Evolutionary conservation across 2,329 filamentous ascomycete species (phyloP), one percentile per base, ranked within the genome.

Genomic region (Fusarium keratoplasticum): DNA sequence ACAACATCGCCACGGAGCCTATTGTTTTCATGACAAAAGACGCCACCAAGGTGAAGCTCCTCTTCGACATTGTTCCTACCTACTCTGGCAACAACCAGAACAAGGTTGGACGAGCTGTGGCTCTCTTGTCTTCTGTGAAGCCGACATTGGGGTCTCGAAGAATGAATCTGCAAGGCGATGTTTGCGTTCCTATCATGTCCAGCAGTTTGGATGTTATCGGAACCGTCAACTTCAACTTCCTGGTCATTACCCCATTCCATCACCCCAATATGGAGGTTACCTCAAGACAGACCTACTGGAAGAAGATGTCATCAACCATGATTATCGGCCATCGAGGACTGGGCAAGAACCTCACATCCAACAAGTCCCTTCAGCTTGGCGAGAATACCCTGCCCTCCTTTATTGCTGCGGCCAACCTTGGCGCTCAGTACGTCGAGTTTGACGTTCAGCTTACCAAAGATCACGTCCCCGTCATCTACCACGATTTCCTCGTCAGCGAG

Each of bases 371-470:
- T 36, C 97, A 99, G 81, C 87, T 99, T 1, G 97, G 96, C 69
- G 96, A 99, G 83, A 99, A 99, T 82, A 99, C 96, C 0, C 88
- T 99, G 29, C 93, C 93, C 65, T 98, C 96, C 0, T 99, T 99
- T 83, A 98, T 98, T 79, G 95, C 96, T 4, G 96, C 96, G 3
- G 95, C 96, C 50, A 98, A 98, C 76, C 84, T 99, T 61, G 96
- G 96, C 10, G 96, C 91, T 4, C 89, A 92, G 65, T 93, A 92
- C 76, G 90, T 93, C 55, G 90, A 92, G 76, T 92, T 93, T 79
- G 96, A 99, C 81, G 96, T 99, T 1, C 96, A 99, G 81, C 87
- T 99, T 42, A 99, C 96, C n/a, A 99, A 99, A 80, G 96, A 99
- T 80, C 95, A 97, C 78, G 95, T 99, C 2, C 96, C 96, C 0